Conservation (phyloP, 129 eudicot species). For the Chrysanthemum seticuspe region DNA sequence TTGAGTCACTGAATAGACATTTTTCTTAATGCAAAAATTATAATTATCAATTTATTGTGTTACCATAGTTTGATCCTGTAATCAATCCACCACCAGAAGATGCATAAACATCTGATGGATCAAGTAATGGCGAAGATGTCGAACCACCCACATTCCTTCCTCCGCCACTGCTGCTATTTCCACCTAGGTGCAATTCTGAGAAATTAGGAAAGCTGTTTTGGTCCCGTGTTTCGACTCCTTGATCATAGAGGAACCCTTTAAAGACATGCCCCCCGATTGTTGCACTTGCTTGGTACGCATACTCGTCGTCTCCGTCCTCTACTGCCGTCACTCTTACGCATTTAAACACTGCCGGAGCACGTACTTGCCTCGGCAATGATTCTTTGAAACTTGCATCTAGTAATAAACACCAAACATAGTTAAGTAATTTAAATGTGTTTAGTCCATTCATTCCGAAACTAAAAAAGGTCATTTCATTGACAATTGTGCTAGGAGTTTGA, state of each 20-base stretch:
- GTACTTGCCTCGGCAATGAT: constrained; percentile 79
- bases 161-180: constrained; percentile 15
- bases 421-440: no score
- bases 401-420: background rate
- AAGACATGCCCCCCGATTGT: constrained; percentile 86
- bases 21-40: background rate
- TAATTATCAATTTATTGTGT: constrained; percentile 30
- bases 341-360: constrained; percentile 89
- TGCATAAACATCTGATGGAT: constrained; percentile 48
- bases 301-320: constrained; percentile 86
- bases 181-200: constrained; percentile 75
- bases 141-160: constrained; percentile 47
- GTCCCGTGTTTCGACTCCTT: constrained; percentile 69
- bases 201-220: constrained; percentile 50
- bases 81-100: constrained; percentile 71
- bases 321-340: constrained; percentile 81
- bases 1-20: background rate
- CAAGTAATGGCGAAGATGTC: constrained; percentile 43
- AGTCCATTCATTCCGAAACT: no score
- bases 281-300: constrained; percentile 83
- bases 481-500: no score
- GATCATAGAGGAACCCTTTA: constrained; percentile 86
- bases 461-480: no score
- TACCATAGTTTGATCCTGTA: constrained; percentile 40
- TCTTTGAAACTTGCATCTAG: constrained; percentile 79